phyloP scores from a whole-genome alignment of 352 stramenopile species.

The Phytophthora foliorum region DNA sequence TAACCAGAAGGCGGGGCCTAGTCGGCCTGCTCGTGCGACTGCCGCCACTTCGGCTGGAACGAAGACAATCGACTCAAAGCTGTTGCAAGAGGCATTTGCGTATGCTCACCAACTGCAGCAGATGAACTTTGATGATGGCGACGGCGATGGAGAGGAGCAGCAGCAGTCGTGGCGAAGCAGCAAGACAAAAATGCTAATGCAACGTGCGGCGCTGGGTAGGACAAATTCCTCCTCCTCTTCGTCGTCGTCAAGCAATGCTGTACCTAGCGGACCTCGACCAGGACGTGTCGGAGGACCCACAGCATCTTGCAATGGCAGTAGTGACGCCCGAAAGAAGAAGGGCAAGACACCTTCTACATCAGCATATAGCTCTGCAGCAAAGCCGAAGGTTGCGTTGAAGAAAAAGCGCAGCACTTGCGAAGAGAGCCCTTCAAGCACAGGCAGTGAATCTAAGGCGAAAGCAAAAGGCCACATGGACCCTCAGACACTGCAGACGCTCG shows the following conservation, averaged over 20 bases:
- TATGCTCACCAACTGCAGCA: conserved; percentile 71
- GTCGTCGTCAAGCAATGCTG: conserved; percentile 27
- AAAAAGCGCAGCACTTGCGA: conserved; percentile 37
- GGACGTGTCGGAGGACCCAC: conserved; percentile 12
- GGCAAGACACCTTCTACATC: conserved; percentile 22
- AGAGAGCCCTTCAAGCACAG: conserved; percentile 14
- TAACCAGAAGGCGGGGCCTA: conserved; percentile 34
- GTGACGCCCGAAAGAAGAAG: conserved; percentile 49
- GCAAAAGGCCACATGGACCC: conserved; percentile 58
- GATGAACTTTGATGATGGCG: conserved; percentile 52
- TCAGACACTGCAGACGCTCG: conserved; percentile 68
- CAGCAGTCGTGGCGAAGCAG: conserved; percentile 29
- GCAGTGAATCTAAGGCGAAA: conserved; percentile 19
- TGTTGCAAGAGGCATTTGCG: conserved; percentile 82
- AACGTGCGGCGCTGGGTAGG: conserved; percentile 26
- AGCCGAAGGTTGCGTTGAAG: conserved; percentile 44
- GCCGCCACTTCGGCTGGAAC: conserved; percentile 3
- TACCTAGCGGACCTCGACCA: conserved; percentile 8
- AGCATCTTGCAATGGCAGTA: conserved; percentile 6
- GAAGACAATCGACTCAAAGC: conserved; percentile 65
- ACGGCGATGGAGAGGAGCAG: conserved; percentile 48
- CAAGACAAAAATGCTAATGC: conserved; percentile 35
- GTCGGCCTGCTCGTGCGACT: conserved; percentile 26
- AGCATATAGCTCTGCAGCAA: conserved; percentile 48
- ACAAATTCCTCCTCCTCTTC: conserved; percentile 36